A percentile compares a stretch with the other conserved stretches of the same genome.
Conservation (phyloP, 116 monocot genomes). For the Trichopus zeylanicus region DNA sequence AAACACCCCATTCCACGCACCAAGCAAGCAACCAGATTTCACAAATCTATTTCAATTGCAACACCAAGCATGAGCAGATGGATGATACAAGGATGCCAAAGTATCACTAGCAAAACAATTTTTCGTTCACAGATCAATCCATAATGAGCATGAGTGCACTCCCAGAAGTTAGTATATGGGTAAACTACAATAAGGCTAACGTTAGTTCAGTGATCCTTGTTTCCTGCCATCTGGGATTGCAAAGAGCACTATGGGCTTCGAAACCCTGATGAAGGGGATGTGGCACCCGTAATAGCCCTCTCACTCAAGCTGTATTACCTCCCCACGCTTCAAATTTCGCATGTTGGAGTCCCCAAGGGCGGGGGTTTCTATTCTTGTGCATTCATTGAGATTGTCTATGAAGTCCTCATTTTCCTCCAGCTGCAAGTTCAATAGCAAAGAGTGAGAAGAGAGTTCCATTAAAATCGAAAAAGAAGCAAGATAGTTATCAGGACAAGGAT, state of each 20-base stretch:
- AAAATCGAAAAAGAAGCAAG: slow-evolving; percentile 2
- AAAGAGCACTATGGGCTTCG: slow-evolving; percentile 71
- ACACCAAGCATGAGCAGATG: too few species aligned
- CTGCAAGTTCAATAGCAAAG: slow-evolving; percentile 25
- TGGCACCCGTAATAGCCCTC: slow-evolving; percentile 92
- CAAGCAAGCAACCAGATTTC: too few species aligned
- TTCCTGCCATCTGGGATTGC: slow-evolving; percentile 91
- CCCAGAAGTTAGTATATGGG: too few species aligned
- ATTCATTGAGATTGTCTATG: slow-evolving; percentile 75
- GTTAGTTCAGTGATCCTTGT: slow-evolving; percentile 13
- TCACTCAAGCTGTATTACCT: slow-evolving; percentile 89
- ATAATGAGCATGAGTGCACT: too few species aligned
- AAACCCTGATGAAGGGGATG: slow-evolving; percentile 55
- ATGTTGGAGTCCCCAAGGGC: slow-evolving; percentile 91
- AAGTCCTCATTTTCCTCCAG: slow-evolving; percentile 93
- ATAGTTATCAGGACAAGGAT: too few species aligned
- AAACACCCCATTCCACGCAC: too few species aligned
- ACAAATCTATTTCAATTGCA: too few species aligned
- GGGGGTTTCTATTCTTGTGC: slow-evolving; percentile 47
- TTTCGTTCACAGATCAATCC: too few species aligned
- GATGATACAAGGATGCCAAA: too few species aligned
- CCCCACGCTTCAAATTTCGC: slow-evolving; percentile 79
- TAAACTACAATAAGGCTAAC: not conserved
- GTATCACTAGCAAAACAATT: too few species aligned
- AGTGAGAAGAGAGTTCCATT: not conserved